Percentiles rank a stretch among this genome's conserved stretches.
These are phyloP conservation scores for Gossypium gossypioides DNA, from an alignment of 441 rosid genomes.

Conservation along the genomic window DNA sequence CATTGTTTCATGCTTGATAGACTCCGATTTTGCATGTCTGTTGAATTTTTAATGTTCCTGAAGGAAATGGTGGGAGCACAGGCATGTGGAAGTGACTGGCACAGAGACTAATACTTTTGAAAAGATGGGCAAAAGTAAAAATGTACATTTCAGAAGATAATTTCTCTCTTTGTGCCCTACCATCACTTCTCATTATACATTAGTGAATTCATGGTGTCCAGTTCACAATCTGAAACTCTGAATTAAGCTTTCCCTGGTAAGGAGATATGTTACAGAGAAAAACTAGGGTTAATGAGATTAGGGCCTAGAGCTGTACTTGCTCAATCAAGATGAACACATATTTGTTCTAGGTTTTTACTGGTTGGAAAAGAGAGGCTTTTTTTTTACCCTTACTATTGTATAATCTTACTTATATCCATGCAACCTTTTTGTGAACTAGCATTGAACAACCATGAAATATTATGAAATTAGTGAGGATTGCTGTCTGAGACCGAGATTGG, in stretches of 20 bases:
- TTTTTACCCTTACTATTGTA: too few relatives aligned
- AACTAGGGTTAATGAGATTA: neutral
- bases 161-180: conserved; percentile 33
- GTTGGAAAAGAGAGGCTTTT: too few relatives aligned
- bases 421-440: too few relatives aligned
- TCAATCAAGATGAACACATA: neutral
- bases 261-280: neutral
- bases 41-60: conserved; percentile 8
- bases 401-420: too few relatives aligned
- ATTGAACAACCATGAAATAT: too few relatives aligned
- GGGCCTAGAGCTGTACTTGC: neutral
- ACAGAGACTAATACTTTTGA: conserved; percentile 20
- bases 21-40: conserved; percentile 15
- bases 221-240: conserved; percentile 19
- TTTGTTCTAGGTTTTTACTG: neutral
- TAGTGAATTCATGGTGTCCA: conserved; percentile 29
- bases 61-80: conserved; percentile 29
- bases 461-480: neutral
- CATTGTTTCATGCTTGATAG: neutral
- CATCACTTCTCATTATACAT: conserved; percentile 37
- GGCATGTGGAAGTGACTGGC: conserved; percentile 23
- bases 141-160: conserved; percentile 28
- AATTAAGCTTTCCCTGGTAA: neutral
- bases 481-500: neutral
- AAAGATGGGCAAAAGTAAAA: conserved; percentile 33